A percentile compares a stretch with the other conserved stretches of the same genome.
phyloP scores from a whole-genome alignment of 169 alveolate genomes.

The Besnoitia besnoiti region DNA sequence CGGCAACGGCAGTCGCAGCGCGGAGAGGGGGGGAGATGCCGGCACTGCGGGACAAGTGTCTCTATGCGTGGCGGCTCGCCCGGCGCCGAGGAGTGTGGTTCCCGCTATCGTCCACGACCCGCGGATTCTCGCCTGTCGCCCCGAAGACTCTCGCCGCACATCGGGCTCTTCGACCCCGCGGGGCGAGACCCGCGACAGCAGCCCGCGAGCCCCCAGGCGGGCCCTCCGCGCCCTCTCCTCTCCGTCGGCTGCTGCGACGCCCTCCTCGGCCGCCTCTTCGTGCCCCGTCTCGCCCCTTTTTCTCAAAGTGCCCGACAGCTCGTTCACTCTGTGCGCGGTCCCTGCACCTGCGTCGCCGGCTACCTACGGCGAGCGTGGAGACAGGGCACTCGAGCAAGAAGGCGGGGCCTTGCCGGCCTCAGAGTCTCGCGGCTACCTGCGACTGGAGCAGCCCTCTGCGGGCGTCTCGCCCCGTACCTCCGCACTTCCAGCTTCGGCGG shows the following conservation, averaged over 20 bases:
- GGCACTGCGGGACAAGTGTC: not conserved
- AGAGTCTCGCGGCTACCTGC: too few species aligned
- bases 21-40: not conserved
- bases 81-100: not conserved
- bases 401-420: too few species aligned
- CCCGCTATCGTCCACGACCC: constrained; percentile 8
- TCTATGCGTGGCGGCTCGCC: not conserved
- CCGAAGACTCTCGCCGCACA: not conserved
- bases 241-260: not conserved
- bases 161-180: not conserved
- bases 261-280: not conserved
- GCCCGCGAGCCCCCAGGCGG: too few species aligned
- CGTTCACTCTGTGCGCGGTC: not conserved
- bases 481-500: too few species aligned
- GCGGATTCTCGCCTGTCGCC: not conserved
- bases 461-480: too few species aligned
- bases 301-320: not conserved
- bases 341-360: not conserved
- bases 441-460: too few species aligned
- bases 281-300: not conserved
- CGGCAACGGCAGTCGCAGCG: too few species aligned
- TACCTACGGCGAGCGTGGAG: not conserved
- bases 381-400: too few species aligned
- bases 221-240: not conserved
- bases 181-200: too few species aligned